Evolutionary conservation across 1,139 yeast genomes (phyloP).

Genomic region (Suhomyces ambrosiae): DNA sequence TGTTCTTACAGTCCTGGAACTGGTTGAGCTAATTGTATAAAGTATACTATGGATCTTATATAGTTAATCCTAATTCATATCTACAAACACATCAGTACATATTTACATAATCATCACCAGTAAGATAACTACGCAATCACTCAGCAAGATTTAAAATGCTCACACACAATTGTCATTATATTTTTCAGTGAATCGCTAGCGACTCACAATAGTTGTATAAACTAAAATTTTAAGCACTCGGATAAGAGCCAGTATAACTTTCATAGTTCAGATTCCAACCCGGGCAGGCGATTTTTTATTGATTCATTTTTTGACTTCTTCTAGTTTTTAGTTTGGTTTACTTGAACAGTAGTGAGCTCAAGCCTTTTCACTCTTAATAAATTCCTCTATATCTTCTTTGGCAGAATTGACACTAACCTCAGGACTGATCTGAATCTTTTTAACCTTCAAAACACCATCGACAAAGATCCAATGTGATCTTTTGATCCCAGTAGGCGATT

Average conservation of each 20-base stretch:
- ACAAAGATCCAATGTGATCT: constrained; percentile 90
- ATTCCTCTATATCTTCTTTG: constrained; percentile 50
- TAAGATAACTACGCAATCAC: too few species aligned
- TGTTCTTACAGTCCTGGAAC: constrained; percentile 39
- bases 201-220: background rate
- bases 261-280: too few species aligned
- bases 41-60: background rate
- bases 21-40: constrained; percentile 11
- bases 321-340: too few species aligned
- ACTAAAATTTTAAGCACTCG: too few species aligned
- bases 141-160: too few species aligned
- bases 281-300: too few species aligned
- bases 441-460: constrained; percentile 69
- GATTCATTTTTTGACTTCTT: too few species aligned
- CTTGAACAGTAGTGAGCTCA: too few species aligned
- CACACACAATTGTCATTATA: background rate
- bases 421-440: constrained; percentile 73
- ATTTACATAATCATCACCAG: too few species aligned
- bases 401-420: constrained; percentile 72
- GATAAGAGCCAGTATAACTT: too few species aligned
- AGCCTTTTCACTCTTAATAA: constrained; percentile 17
- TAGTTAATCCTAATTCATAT: too few species aligned
- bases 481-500: constrained; percentile 72
- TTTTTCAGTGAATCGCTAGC: background rate
- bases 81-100: too few species aligned